These are phyloP conservation scores for Diplodia corticola DNA, from an alignment of 2,329 filamentous ascomycete species.

Conservation along the genomic window DNA sequence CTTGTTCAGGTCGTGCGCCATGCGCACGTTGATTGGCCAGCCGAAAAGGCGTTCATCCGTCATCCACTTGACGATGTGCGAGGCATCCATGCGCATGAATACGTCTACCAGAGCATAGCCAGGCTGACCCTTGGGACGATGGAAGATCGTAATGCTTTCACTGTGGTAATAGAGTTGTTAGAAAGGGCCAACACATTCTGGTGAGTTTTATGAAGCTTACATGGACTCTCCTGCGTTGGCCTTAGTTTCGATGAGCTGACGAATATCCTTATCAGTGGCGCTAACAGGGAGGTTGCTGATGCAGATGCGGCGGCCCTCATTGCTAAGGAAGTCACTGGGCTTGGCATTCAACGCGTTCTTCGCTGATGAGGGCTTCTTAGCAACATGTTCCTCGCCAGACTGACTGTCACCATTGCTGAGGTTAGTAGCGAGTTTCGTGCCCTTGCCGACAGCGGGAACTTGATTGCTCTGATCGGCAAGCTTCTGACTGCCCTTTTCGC, in stretches of 20 bases:
- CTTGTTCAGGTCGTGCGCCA: slow-evolving; percentile 5
- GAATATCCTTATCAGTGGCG: background rate
- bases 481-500: background rate
- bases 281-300: slow-evolving; percentile 14
- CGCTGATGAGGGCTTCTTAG: background rate
- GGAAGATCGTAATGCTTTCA: slow-evolving; percentile 5
- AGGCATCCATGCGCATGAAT: background rate
- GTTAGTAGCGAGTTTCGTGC: background rate
- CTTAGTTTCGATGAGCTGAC: slow-evolving; percentile 1
- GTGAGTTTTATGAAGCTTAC: background rate
- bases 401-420: background rate
- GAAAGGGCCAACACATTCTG: background rate
- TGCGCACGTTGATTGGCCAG: slow-evolving; percentile 13
- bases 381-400: background rate
- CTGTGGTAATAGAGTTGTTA: background rate
- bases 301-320: slow-evolving; percentile 14
- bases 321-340: background rate
- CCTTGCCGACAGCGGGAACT: background rate
- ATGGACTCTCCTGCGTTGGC: background rate
- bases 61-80: slow-evolving; percentile 17
- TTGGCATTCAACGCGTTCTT: background rate
- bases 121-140: background rate
- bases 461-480: background rate
- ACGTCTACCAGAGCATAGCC: slow-evolving; percentile 17
- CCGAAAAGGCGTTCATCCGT: slow-evolving; percentile 18